phyloP scores from a whole-genome alignment of 169 alveolate genomes.

The Cryptosporidium bovis region DNA sequence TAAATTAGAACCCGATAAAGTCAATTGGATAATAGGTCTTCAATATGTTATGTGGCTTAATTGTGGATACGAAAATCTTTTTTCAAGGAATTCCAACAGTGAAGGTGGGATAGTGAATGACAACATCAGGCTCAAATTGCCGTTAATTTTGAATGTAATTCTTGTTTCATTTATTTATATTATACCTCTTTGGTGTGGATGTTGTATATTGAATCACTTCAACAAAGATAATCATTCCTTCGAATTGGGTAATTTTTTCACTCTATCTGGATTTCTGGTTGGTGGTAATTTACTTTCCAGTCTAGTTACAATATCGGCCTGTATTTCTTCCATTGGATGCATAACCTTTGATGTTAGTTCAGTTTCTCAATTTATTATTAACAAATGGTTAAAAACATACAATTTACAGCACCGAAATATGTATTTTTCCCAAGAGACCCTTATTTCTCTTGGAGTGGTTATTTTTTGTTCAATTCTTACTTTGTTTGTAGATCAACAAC shows the following conservation, averaged over 20 bases:
- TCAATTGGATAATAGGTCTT: conserved; percentile 51
- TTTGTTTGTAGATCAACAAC: conserved; percentile 19
- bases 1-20: background rate
- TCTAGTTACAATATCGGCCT: conserved; percentile 60
- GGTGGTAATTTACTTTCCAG: conserved; percentile 49
- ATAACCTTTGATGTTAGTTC: conserved; percentile 55
- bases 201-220: conserved; percentile 45
- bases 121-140: conserved; percentile 3
- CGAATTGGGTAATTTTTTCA: conserved; percentile 62
- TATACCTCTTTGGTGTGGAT: conserved; percentile 69
- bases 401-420: conserved; percentile 2
- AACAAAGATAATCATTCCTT: conserved; percentile 36
- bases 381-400: conserved; percentile 27
- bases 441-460: conserved; percentile 25
- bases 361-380: conserved; percentile 23
- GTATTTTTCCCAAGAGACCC: conserved; percentile 21
- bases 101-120: background rate
- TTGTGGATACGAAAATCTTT: conserved; percentile 58
- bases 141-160: conserved; percentile 16
- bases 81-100: background rate
- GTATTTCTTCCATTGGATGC: conserved; percentile 60
- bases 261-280: conserved; percentile 37
- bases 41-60: conserved; percentile 74
- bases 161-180: conserved; percentile 40
- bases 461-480: conserved; percentile 39